Conservation (phyloP, 1,139 yeast species). For the Geotrichum candidum region DNA sequence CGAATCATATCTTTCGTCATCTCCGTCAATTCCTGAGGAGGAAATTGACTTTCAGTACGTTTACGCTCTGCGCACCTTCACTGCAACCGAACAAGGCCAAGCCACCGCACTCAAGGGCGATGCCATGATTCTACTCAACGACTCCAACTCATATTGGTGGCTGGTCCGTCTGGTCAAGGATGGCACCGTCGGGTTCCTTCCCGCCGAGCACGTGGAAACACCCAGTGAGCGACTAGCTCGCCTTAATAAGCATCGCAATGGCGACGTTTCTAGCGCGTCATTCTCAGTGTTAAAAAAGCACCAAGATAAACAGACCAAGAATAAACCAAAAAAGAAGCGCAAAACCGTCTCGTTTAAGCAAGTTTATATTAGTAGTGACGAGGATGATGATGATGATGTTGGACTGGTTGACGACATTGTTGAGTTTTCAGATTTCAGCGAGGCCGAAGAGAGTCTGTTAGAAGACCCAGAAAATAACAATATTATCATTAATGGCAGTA, state of each 20-base stretch:
- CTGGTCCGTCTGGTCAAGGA: conserved; percentile 66
- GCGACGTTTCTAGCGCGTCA: conserved; percentile 44
- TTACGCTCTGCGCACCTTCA: conserved; percentile 80
- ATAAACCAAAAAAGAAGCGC: not conserved
- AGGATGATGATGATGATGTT: conserved; percentile 30
- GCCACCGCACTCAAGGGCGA: conserved; percentile 76
- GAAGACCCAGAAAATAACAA: not conserved
- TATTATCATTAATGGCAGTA: not conserved
- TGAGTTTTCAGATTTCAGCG: conserved; percentile 23
- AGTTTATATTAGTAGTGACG: conserved; percentile 28
- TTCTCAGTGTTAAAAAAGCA: conserved; percentile 1
- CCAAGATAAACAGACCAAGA: not conserved
- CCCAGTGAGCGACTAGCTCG: conserved; percentile 88
- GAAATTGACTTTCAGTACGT: conserved; percentile 79
- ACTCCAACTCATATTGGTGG: conserved; percentile 97
- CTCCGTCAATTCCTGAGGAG: conserved; percentile 51
- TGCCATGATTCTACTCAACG: conserved; percentile 74
- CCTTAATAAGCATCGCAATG: conserved; percentile 86
- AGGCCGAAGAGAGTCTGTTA: conserved; percentile 18
- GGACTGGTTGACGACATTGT: conserved; percentile 25
- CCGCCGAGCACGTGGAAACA: conserved; percentile 92
- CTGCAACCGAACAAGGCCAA: conserved; percentile 93
- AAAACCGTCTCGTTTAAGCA: conserved; percentile 27
- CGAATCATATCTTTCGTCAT: conserved; percentile 28
- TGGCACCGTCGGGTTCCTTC: conserved; percentile 72